Evolutionary conservation across 2,329 filamentous ascomycete genomes (phyloP), one percentile per base, ranked within the genome.

Genomic region (Tolypocladium tropicale): DNA sequence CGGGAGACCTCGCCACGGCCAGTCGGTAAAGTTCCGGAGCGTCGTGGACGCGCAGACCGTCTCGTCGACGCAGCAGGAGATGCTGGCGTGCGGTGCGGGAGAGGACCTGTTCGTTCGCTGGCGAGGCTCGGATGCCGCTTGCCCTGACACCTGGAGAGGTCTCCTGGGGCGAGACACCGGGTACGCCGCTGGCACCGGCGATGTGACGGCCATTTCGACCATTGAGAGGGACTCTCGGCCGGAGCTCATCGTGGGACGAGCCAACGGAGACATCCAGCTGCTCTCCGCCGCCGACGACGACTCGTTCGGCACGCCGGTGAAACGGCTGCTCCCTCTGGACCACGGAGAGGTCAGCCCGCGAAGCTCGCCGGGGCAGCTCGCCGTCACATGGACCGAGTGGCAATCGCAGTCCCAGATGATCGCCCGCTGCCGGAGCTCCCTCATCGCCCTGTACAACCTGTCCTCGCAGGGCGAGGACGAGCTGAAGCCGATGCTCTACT

Each of bases 11-110:
- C 60, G 58, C 6, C 70, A 73, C 60, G 60, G 59, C 6, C 72
- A 74, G 61, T 69, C 68, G 1, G 67, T 75, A 3, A 64, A 67
- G 0, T 78, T 76, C n/a, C 74, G 77, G 34, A 68, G 78, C 5
- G 69, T 79, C 4, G 67, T 82, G 9, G 78, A 79, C 55, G 78
- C 76, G 6, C 63, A 70, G 30, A 63, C 73, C 7, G 64, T 71
- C 32, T 63, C 67, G 5, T 64, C 64, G 14, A 65, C 66, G n/a
- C 65, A 66, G 6, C 65, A 74, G 30, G 80, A 83, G 63, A 59
- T 79, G 14, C 67, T 81, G 0, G 73, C 76, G 2, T 79, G 75
- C 67, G 79, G 79, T 0, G 76, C 74, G 0, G 79, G 80, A 0
- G 78, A 82, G 64, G 73, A 81, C 30, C 63, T 82, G 32, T 66